phyloP scores from a whole-genome alignment of 352 stramenopile genomes.

The Plasmopara halstedii region DNA sequence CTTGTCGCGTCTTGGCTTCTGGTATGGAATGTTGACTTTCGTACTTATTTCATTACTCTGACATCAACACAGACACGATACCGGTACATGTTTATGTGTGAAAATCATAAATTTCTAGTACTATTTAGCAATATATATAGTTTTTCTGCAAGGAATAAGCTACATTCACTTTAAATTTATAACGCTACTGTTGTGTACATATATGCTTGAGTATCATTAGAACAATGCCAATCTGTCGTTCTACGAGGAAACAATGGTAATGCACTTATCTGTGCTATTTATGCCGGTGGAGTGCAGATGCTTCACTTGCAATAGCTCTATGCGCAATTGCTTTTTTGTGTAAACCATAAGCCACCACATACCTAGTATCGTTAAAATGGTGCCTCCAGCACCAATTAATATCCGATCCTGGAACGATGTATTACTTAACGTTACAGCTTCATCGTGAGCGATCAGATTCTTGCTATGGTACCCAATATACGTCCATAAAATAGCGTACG shows the following conservation, averaged over 20 bases:
- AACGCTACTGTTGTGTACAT: too few relatives aligned
- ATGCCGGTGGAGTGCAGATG: slow-evolving; percentile 22
- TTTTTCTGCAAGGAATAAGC: too few relatives aligned
- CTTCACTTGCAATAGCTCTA: slow-evolving; percentile 26
- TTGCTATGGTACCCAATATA: slow-evolving; percentile 58
- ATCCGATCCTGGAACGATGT: slow-evolving; percentile 19
- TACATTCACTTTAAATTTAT: too few relatives aligned
- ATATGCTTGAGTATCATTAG: slow-evolving; percentile 6
- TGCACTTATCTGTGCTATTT: too few relatives aligned
- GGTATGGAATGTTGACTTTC: slow-evolving; percentile 19
- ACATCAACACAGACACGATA: not conserved
- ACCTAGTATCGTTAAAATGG: slow-evolving; percentile 28
- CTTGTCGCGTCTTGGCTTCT: slow-evolving; percentile 10
- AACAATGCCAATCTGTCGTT: too few relatives aligned
- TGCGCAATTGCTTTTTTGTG: slow-evolving; percentile 35
- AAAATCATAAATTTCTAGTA: not conserved
- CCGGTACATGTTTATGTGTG: not conserved
- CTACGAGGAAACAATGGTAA: slow-evolving; percentile 23
- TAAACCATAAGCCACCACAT: slow-evolving; percentile 51
- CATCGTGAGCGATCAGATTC: too few relatives aligned
- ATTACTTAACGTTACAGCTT: slow-evolving; percentile 13
- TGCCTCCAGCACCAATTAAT: slow-evolving; percentile 22
- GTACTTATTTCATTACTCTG: slow-evolving; percentile 3
- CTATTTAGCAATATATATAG: not conserved
- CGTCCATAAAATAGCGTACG: slow-evolving; percentile 52